Conservation (phyloP, 306 rosid genomes). For the Rosa multiflora region DNA sequence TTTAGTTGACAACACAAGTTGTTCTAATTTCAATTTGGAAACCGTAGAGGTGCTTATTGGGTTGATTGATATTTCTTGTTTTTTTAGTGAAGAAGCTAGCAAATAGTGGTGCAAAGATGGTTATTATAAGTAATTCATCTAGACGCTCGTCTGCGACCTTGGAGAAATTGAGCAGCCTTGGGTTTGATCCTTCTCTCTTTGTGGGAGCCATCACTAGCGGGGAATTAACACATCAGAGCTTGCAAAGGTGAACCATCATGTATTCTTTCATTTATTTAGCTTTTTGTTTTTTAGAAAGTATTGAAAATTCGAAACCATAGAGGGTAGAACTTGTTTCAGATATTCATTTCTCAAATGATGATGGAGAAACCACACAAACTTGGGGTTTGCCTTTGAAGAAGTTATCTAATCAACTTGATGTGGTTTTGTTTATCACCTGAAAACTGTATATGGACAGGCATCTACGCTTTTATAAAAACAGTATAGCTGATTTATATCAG, state of each 20-base stretch:
- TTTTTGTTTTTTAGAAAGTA: no score
- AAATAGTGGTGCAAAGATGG: conserved; percentile 77
- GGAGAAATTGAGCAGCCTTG: conserved; percentile 76
- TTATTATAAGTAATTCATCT: conserved; percentile 92
- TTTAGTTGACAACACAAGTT: background rate
- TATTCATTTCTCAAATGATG: background rate
- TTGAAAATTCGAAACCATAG: background rate
- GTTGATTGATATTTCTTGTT: background rate
- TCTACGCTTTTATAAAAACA: background rate
- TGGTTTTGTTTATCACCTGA: background rate
- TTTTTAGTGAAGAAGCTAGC: conserved; percentile 75
- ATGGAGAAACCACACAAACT: background rate
- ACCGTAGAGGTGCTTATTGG: background rate
- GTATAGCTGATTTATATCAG: background rate
- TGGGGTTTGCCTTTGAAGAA: background rate
- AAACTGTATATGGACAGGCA: background rate
- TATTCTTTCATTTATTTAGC: background rate
- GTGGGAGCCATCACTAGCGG: conserved; percentile 88
- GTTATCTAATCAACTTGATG: background rate
- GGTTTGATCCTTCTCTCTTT: conserved; percentile 86
- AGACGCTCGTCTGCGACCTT: conserved; percentile 79
- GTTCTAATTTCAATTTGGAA: background rate
- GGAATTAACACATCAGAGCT: conserved; percentile 74
- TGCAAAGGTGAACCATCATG: conserved; percentile 55
- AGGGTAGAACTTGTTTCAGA: background rate